phyloP scores from a whole-genome alignment of 768 basidiomycete species.

The Roridomyces roridus region DNA sequence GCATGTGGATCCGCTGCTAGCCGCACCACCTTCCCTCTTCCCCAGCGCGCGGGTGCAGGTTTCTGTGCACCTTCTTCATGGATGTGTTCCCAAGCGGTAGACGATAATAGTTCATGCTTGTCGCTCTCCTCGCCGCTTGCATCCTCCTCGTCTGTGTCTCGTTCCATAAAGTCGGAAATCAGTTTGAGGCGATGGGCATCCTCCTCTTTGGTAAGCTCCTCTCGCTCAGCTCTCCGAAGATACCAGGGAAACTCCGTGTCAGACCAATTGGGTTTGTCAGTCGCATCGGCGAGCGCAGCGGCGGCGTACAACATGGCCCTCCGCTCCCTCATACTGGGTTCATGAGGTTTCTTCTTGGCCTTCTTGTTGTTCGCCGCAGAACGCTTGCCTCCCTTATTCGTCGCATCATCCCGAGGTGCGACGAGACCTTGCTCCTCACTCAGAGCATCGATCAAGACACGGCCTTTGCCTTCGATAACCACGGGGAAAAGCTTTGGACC shows the following conservation, averaged over 20 bases:
- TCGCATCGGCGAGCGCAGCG: constrained; percentile 35
- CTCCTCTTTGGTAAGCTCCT: constrained; percentile 56
- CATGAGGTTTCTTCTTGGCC: constrained; percentile 54
- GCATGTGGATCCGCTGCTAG: constrained; percentile 48
- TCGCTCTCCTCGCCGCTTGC: constrained; percentile 38
- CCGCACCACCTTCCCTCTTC: constrained; percentile 69
- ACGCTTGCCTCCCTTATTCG: constrained; percentile 47
- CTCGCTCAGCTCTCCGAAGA: constrained; percentile 60
- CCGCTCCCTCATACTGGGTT: constrained; percentile 42
- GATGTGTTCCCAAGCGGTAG: constrained; percentile 34
- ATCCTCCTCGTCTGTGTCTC: constrained; percentile 71
- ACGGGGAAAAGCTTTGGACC: constrained; percentile 62
- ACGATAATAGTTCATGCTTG: constrained; percentile 40
- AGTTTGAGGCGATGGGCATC: constrained; percentile 65
- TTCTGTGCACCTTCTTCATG: constrained; percentile 35
- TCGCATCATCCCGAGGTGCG: constrained; percentile 34
- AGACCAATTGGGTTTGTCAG: constrained; percentile 75
- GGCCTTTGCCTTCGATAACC: constrained; percentile 70
- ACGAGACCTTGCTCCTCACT: constrained; percentile 41
- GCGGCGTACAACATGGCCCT: constrained; percentile 28
- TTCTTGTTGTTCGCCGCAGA: neutral
- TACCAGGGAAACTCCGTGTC: constrained; percentile 84
- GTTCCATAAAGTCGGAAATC: constrained; percentile 76
- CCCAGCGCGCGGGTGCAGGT: constrained; percentile 41
- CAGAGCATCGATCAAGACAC: constrained; percentile 68